Conservation (phyloP, 257 asterid species). For the Eustoma russellianum region DNA sequence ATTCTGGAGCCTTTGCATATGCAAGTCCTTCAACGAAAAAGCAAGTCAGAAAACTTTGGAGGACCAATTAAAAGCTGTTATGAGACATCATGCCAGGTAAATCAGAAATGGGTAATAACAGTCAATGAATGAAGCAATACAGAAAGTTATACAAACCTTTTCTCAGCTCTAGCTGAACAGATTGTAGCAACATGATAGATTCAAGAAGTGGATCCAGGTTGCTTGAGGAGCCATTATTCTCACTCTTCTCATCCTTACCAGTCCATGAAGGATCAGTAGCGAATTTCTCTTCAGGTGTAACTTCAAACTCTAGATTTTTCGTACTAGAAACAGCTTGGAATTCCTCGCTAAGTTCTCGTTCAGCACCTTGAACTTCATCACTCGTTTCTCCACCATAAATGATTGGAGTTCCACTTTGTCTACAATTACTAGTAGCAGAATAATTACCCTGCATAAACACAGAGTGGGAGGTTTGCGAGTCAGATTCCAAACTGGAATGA, state of each 20-base stretch:
- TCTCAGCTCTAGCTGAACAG: slow-evolving; percentile 50
- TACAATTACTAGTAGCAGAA: slow-evolving; percentile 39
- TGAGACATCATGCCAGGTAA: not conserved
- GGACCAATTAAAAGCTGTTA: no score
- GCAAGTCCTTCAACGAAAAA: no score
- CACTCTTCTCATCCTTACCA: slow-evolving; percentile 38
- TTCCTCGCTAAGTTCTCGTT: slow-evolving; percentile 27
- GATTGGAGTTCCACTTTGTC: slow-evolving; percentile 28
- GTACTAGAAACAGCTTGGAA: slow-evolving; percentile 28
- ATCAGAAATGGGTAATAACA: not conserved
- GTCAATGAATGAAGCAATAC: slow-evolving; percentile 2
- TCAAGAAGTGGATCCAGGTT: slow-evolving; percentile 41
- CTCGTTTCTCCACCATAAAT: slow-evolving; percentile 45
- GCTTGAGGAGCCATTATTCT: slow-evolving; percentile 30
- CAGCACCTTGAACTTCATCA: slow-evolving; percentile 41
- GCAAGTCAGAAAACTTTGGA: no score
- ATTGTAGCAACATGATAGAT: slow-evolving; percentile 40
- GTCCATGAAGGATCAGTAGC: slow-evolving; percentile 45
- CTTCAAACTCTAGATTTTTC: slow-evolving; percentile 35
- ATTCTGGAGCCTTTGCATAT: no score
- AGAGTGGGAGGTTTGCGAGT: slow-evolving; percentile 67
- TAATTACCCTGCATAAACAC: slow-evolving; percentile 59
- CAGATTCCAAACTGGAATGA: slow-evolving; percentile 94
- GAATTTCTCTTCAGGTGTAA: slow-evolving; percentile 29
- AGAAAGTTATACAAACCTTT: slow-evolving; percentile 36